A percentile compares a stretch with the other conserved stretches of the same genome.
phyloP scores from a whole-genome alignment of 257 asterid genomes.

The Nicotiana noctiflora region DNA sequence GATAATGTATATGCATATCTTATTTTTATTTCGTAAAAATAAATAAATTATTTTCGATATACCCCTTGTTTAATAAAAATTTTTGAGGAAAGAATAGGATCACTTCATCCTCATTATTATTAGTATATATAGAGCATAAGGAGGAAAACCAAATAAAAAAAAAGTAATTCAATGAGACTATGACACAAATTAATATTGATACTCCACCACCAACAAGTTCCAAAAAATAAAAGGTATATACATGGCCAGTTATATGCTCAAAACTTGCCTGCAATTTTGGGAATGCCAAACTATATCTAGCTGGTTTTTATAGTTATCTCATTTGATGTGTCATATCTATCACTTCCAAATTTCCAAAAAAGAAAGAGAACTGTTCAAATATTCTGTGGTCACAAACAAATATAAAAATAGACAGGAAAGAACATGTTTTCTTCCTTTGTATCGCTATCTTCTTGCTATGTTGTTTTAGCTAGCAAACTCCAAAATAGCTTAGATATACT shows the following conservation, averaged over 20 bases:
- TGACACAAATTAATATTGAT: background rate
- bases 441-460: background rate
- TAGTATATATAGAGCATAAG: too few relatives aligned
- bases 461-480: background rate
- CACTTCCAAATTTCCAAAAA: conserved; percentile 12
- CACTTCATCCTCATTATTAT: too few relatives aligned
- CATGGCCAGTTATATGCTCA: background rate
- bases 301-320: background rate
- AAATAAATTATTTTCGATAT: too few relatives aligned
- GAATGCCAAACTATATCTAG: background rate
- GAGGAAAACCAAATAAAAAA: too few relatives aligned
- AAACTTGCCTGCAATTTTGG: conserved; percentile 10
- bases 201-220: background rate
- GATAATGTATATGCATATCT: too few relatives aligned
- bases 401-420: conserved; percentile 8
- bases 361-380: background rate
- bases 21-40: too few relatives aligned
- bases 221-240: background rate
- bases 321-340: conserved; percentile 21
- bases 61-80: too few relatives aligned
- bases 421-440: conserved; percentile 2
- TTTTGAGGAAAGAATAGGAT: too few relatives aligned
- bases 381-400: conserved; percentile 16
- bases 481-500: background rate
- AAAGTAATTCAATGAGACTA: background rate